Base-by-base conservation (phyloP, 176 grass and related monocot genomes). In the Stipa capillata region DNA sequence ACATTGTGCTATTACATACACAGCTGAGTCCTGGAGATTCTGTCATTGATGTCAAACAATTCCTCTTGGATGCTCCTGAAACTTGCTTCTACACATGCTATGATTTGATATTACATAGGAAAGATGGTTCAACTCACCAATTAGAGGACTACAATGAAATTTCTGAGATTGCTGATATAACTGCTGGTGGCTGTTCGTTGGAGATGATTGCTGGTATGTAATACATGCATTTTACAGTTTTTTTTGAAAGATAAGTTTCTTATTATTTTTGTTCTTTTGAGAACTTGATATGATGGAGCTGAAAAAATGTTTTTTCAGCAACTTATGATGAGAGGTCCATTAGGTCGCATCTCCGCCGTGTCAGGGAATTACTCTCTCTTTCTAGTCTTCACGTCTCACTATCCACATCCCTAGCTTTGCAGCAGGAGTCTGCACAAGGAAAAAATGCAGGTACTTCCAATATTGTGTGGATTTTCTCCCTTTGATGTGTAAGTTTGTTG, bases 141-240 rank as follows among this genome's bases (percentile, higher is more conserved):
- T 78, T 99, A 73, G 97, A 99, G 82, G 97, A 99, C 68, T 96
- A 99, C 82, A 99, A 93, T 75, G 97, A 99, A 90, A 95, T 99
- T 78, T 89, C 92, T 58, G 92, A 99, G 63, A 85, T 96, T 72
- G 90, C 97, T 50, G 97, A 99, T 83, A 96, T 99, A 82, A 89
- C 90, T 78, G 63, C 78, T 43, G 89, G 91, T 72, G 97, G 86
- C 49, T 95, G 97, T 88, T 91, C 80, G 27, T 74, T 99, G 79
- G 97, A 96, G 85, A 89, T 99, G 90, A 86, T 99, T 76, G 75
- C 90, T 73, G 90, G 97, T 99, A 82, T 78, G 75, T 77, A 62
- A 43, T 67, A 35, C 55, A n/a, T 1, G 9, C 42, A 44, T 31
- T 15, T 69, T 84, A 29, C 1, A 4, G 0, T 74, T 50, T 49